A percentile compares a stretch with the other conserved stretches of the same genome.
These are phyloP conservation scores for Leishmania guyanensis DNA, from an alignment of 208 protist genomes.

Conservation along the genomic window DNA sequence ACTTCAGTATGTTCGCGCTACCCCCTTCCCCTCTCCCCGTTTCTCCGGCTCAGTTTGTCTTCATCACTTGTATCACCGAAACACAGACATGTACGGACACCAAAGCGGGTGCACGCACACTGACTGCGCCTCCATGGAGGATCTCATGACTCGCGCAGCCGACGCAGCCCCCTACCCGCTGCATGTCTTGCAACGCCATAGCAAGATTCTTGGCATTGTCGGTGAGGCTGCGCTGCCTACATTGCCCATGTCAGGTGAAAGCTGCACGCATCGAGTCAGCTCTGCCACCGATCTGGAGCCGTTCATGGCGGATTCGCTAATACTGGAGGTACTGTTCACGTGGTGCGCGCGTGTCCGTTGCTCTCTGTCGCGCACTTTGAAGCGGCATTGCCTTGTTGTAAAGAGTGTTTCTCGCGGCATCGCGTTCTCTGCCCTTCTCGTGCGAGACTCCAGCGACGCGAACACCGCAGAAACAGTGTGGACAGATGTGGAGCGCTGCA, in stretches of 20 bases:
- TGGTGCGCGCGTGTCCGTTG: constrained; percentile 23
- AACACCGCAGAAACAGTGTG: neutral
- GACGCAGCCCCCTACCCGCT: neutral
- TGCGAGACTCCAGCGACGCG: neutral
- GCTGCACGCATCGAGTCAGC: constrained; percentile 9
- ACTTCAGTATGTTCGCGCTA: neutral
- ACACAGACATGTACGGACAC: neutral
- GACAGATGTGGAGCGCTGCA: neutral
- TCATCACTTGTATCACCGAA: neutral
- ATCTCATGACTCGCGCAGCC: neutral
- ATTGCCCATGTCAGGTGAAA: constrained; percentile 11
- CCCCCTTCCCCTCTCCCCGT: neutral
- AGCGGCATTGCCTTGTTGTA: constrained; percentile 19
- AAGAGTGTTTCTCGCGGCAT: neutral
- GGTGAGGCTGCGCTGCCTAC: constrained; percentile 10
- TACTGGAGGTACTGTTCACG: neutral
- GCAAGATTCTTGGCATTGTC: constrained; percentile 13
- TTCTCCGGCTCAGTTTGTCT: neutral
- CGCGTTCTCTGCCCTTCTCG: constrained; percentile 4
- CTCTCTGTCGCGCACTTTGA: constrained; percentile 8
- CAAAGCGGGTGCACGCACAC: neutral
- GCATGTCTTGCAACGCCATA: constrained; percentile 4
- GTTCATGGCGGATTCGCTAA: neutral
- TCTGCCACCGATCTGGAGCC: neutral
- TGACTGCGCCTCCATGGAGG: neutral